Evolutionary conservation across 2,329 filamentous ascomycete species (phyloP).

Genomic region (Exophiala lecanii-corni): DNA sequence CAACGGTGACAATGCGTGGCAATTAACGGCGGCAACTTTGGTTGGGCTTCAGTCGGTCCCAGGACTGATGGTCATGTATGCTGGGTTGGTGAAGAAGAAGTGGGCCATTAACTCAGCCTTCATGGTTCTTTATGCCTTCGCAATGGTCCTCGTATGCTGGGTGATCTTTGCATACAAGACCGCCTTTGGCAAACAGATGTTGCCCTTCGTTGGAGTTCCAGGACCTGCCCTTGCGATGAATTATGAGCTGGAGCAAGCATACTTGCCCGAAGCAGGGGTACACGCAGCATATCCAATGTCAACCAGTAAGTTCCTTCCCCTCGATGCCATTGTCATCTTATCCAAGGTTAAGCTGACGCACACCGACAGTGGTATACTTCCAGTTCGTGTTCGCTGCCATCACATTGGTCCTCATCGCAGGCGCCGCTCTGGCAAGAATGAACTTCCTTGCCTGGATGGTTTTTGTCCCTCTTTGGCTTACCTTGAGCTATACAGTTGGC

Average conservation of each 20-base stretch:
- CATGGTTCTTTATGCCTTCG: conserved; percentile 51
- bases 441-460: conserved; percentile 51
- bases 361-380: conserved; percentile 53
- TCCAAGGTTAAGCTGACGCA: no score
- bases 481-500: conserved; percentile 41
- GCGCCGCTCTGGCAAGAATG: conserved; percentile 46
- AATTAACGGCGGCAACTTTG: conserved; percentile 47
- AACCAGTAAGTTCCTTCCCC: no score
- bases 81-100: conserved; percentile 42
- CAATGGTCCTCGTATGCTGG: conserved; percentile 46
- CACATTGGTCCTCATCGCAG: conserved; percentile 46
- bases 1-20: conserved; percentile 50
- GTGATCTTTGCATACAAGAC: conserved; percentile 48
- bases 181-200: conserved; percentile 47
- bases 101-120: conserved; percentile 49
- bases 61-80: conserved; percentile 48
- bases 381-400: conserved; percentile 52
- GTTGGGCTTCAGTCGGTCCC: conserved; percentile 49
- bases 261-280: conserved; percentile 40
- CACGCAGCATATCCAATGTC: conserved; percentile 41
- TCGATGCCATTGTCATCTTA: no score
- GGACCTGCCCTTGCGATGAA: conserved; percentile 44
- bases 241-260: conserved; percentile 41
- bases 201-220: conserved; percentile 45
- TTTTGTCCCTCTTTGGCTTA: conserved; percentile 50